Base-by-base conservation (phyloP, 129 eudicot genomes). In the Escallonia herrerae region DNA sequence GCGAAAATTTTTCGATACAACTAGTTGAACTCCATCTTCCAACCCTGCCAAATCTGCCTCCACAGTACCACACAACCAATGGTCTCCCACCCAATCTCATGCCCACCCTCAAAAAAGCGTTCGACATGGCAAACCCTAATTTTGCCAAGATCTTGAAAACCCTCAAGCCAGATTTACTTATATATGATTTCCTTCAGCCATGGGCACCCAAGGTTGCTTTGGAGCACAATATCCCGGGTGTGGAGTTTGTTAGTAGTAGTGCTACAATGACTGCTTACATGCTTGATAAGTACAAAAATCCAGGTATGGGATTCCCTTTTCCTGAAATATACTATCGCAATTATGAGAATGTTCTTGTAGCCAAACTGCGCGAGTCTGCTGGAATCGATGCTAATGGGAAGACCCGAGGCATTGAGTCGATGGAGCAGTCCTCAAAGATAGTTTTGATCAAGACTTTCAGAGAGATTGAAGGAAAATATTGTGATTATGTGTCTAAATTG, bases 71-170 rank as follows among this genome's bases (percentile, higher is more conserved):
- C 63, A 70, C 83, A 64, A 77, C 82, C 62, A 76, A 82, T 58
- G 78, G 81, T 53, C 81, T 82, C 54, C 87, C 87, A 3, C 66
- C 75, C 53, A 68, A 75, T 43, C 83, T 81, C 60, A 64, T 65
- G 63, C 6, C 56, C 8, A 8, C 77, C 58, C 77, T 77, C 8
- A 66, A 46, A 15, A 39, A 14, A 0, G 74, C 76, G 13, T 56
- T 63, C 10, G 69, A 69, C 5, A 45, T 49, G 71, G 66, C 75
- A 0, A 33, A 4, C 5, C 71, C 78, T 3, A 40, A 3, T 9
- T 82, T 74, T 68, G 44, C 62, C 5, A 52, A 60, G 38, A 62
- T 77, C 5, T 59, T 81, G 56, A 11, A 68, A 58, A 63, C 55
- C 7, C 48, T 81, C 1, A 56, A 48, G 3, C 85, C 82, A 2